Base-by-base conservation (phyloP, 2,329 filamentous ascomycete genomes). In the Graphilbum sp. region DNA sequence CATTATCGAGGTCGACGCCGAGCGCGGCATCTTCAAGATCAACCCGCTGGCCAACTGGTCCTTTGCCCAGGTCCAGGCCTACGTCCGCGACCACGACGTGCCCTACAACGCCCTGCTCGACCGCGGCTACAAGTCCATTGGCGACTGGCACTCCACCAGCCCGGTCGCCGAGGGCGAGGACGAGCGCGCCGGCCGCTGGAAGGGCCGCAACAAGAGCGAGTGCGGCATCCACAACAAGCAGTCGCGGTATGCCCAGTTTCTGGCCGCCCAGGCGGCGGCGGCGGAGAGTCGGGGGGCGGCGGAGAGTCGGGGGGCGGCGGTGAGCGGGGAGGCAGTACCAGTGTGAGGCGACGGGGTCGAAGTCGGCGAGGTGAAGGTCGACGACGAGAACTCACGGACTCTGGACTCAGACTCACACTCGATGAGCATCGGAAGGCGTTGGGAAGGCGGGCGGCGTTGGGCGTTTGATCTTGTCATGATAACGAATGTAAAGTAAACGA, bases 201-300 rank as follows among this genome's bases (percentile, higher is more conserved):
- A 94, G 71, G 90, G 90, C 44, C 81, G 86, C 59, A 64, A 70
- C 52, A 98, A 98, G 78, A 92, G 86, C 15, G 90, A 98, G 66
- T 98, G 90, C 58, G 90, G 90, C 35, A 96, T 98, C 54, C 90
- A 98, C 73, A 96, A 96, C 69, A 92, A 90, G 61, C 79, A 87
- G 58, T 93, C 84, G 41, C 79, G 86, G 49, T 98, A 96, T 53
- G 82, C 86, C 11, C 76, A 87, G 60, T 95, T 80, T 60, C 62
- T 93, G 40, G 67, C 42, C 3, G 21, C 19, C 20, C n/a, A 7
- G 7, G 6, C 30, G n/a, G n/a, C n/a, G n/a, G n/a, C n/a, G n/a
- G n/a, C n/a, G n/a, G n/a, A n/a, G n/a, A n/a, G n/a, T n/a, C n/a
- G n/a, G n/a, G n/a, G n/a, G n/a, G n/a, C n/a, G n/a, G n/a, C n/a